Evolutionary conservation across 495 filamentous ascomycete species (phyloP).

Genomic region (Aspergillus cristatus): DNA sequence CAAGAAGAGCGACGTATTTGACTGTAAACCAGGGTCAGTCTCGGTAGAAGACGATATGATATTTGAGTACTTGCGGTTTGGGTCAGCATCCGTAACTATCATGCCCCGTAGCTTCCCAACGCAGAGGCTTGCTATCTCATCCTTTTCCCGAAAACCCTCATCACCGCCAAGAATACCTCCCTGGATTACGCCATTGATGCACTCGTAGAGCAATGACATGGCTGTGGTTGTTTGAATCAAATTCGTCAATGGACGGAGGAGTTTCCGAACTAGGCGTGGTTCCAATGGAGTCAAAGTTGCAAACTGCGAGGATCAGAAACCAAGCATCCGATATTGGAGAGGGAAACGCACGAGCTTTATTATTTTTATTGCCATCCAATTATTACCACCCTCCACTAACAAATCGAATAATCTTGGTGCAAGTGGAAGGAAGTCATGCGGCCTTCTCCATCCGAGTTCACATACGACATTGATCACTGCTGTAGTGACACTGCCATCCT

Average conservation of each 20-base stretch:
- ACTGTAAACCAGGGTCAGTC: slow-evolving; percentile 40
- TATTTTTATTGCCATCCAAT: slow-evolving; percentile 99
- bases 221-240: slow-evolving; percentile 90
- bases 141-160: slow-evolving; percentile 65
- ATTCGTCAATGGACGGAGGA: slow-evolving; percentile 87
- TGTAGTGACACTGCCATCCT: slow-evolving; percentile 89
- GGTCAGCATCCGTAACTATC: slow-evolving; percentile 84
- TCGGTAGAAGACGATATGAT: background rate
- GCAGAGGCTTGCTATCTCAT: slow-evolving; percentile 90
- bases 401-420: slow-evolving; percentile 88
- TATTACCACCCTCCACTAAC: slow-evolving; percentile 86
- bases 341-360: slow-evolving; percentile 72
- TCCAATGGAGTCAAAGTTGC: slow-evolving; percentile 89
- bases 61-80: slow-evolving; percentile 60
- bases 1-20: slow-evolving; percentile 93
- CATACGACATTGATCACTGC: slow-evolving; percentile 95
- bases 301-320: slow-evolving; percentile 51
- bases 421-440: slow-evolving; percentile 85
- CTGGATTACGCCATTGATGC: slow-evolving; percentile 96
- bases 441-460: slow-evolving; percentile 88
- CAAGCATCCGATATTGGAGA: background rate
- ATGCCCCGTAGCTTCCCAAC: slow-evolving; percentile 89
- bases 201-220: slow-evolving; percentile 95
- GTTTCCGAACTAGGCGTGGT: slow-evolving; percentile 80
- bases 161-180: slow-evolving; percentile 81